These are phyloP conservation scores for Neopestalotiopsis clavispora DNA, from an alignment of 2,329 filamentous ascomycete genomes.

Conservation along the genomic window DNA sequence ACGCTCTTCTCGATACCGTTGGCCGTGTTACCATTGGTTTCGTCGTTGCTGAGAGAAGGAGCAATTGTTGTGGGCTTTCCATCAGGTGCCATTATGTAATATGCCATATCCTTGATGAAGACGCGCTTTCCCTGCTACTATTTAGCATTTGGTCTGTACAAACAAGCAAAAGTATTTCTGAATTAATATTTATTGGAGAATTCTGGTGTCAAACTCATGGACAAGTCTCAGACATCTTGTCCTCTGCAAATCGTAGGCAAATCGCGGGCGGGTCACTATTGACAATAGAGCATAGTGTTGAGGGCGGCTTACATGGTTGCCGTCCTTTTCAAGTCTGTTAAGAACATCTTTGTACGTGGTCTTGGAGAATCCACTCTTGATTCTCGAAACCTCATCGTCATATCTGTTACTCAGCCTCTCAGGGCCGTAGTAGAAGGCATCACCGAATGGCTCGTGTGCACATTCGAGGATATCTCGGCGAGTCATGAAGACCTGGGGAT, in stretches of 20 bases:
- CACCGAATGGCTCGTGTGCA: slow-evolving; percentile 94
- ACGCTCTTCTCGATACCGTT: slow-evolving; percentile 38
- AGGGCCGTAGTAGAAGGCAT: slow-evolving; percentile 94
- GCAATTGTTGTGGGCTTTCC: slow-evolving; percentile 72
- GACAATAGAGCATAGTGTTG: slow-evolving; percentile 23
- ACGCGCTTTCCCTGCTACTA: slow-evolving; percentile 77
- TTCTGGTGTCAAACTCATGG: not conserved
- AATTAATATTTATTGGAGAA: slow-evolving; percentile 7
- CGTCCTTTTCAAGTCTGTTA: slow-evolving; percentile 73
- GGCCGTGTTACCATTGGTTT: slow-evolving; percentile 22
- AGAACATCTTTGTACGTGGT: slow-evolving; percentile 80
- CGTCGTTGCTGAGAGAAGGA: slow-evolving; percentile 75
- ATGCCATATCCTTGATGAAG: slow-evolving; percentile 98
- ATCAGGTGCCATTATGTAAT: slow-evolving; percentile 84
- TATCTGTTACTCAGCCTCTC: slow-evolving; percentile 85
- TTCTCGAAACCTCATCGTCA: slow-evolving; percentile 61
- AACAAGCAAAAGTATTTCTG: slow-evolving; percentile 10
- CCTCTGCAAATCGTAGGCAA: not conserved
- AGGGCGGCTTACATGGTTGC: slow-evolving; percentile 68
- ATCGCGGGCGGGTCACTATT: not conserved
- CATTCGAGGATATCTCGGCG: slow-evolving; percentile 80
- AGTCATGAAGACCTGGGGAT: slow-evolving; percentile 89
- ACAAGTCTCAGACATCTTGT: not conserved
- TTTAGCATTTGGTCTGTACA: slow-evolving; percentile 45
- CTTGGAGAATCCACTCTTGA: slow-evolving; percentile 68